Percentiles rank a stretch among this genome's conserved stretches.
These are phyloP conservation scores for Cryphonectria japonica DNA, from an alignment of 2,329 filamentous ascomycete species.

Conservation along the genomic window DNA sequence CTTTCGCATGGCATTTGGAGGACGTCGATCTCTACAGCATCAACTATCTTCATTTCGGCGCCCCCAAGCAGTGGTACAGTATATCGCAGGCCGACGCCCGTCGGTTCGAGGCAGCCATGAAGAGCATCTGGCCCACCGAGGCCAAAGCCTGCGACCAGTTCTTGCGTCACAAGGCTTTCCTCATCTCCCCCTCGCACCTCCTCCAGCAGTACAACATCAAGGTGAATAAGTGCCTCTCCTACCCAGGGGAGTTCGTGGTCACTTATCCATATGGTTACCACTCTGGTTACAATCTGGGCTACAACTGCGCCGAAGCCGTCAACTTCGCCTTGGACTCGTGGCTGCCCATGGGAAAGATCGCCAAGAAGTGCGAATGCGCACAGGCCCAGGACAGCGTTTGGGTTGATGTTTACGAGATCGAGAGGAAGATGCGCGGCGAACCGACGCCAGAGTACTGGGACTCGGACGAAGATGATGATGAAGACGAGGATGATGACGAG, in stretches of 20 bases:
- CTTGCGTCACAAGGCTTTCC: constrained; percentile 93
- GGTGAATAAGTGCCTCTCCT: constrained; percentile 93
- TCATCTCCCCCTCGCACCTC: constrained; percentile 89
- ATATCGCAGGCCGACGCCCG: constrained; percentile 95
- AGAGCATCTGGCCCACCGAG: constrained; percentile 90
- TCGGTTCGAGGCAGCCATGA: constrained; percentile 94
- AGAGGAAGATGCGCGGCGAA: constrained; percentile 90
- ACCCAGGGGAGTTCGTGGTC: constrained; percentile 97
- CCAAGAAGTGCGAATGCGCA: constrained; percentile 95
- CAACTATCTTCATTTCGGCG: constrained; percentile 98
- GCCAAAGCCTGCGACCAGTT: constrained; percentile 97
- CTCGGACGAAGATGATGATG: constrained; percentile 71
- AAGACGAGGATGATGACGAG: constrained; percentile 67
- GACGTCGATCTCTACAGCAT: constrained; percentile 99
- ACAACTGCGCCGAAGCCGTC: constrained; percentile 98
- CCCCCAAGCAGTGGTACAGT: constrained; percentile 99
- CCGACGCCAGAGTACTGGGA: constrained; percentile 78
- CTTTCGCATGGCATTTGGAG: constrained; percentile 98
- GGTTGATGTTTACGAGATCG: constrained; percentile 95
- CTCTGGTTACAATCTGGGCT: constrained; percentile 95
- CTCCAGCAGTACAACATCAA: constrained; percentile 90
- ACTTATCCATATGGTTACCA: constrained; percentile 99
- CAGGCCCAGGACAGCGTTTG: constrained; percentile 96
- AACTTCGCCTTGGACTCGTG: constrained; percentile 97
- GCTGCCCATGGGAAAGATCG: constrained; percentile 92